phyloP scores from a whole-genome alignment of 1,284 basidiomycete species.

The Coniophora puteana region DNA sequence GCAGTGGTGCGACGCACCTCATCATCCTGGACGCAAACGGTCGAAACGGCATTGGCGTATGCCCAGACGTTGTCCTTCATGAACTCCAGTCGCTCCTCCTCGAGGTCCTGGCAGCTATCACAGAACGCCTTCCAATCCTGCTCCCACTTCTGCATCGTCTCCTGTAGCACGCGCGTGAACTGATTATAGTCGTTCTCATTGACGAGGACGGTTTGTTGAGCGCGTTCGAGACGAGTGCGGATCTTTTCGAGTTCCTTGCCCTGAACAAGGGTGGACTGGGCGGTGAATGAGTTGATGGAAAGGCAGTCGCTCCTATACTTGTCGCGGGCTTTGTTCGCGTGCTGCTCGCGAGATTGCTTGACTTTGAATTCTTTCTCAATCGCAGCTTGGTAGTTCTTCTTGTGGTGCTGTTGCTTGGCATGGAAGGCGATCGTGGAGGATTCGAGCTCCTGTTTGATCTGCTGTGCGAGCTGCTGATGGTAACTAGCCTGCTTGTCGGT shows the following conservation, averaged over 20 bases:
- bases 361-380: conserved; percentile 89
- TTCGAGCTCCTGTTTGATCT: conserved; percentile 81
- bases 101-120: conserved; percentile 93
- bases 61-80: conserved; percentile 96
- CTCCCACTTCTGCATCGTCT: conserved; percentile 88
- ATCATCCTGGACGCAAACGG: conserved; percentile 94
- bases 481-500: conserved; percentile 78
- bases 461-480: conserved; percentile 68
- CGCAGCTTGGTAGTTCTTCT: conserved; percentile 64
- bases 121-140: conserved; percentile 92
- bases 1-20: conserved; percentile 57
- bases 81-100: conserved; percentile 92
- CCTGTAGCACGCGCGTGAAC: conserved; percentile 79
- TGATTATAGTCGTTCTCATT: conserved; percentile 93
- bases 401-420: conserved; percentile 68
- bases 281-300: conserved; percentile 93
- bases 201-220: conserved; percentile 82
- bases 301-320: conserved; percentile 95
- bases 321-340: conserved; percentile 86
- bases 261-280: conserved; percentile 90
- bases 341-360: conserved; percentile 80
- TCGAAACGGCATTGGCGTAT: conserved; percentile 93
- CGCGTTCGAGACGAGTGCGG: conserved; percentile 82
- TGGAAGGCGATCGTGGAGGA: conserved; percentile 61
- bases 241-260: conserved; percentile 94